Evolutionary conservation across 345 rosid genomes (phyloP), one percentile per base, ranked within the genome.

Genomic region (Cochlearia excelsa): DNA sequence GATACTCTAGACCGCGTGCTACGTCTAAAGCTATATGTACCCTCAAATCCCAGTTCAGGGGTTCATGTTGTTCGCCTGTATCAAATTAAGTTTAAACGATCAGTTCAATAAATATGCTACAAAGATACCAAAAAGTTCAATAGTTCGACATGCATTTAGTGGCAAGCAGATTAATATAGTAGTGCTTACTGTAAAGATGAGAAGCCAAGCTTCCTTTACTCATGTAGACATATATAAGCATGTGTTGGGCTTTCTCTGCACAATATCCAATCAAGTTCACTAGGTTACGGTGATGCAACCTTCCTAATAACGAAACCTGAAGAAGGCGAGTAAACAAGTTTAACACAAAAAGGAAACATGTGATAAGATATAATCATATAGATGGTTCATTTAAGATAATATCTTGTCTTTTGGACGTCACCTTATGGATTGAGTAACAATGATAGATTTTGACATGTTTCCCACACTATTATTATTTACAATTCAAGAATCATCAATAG

Each of bases 251-350:
- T 78, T 87, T 94, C 64, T 94, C 99, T 50, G 99, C 92, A 51
- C 99, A 94, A 67, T 87, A 94, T 41, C 99, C 99, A 5, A 90
- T 79, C 78, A 94, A 80, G 76, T 94, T 90, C 77, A 90, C 99
- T 35, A 94, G 80, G 74, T 90, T 94, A 44, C 97, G 79, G 63
- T 94, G 99, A 76, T 94, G 99, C 83, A 94, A 70, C 74, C 99
- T 84, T 72, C 97, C 99, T 75, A 94, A 66, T 47, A 94, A 67
- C 90, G 82, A 82, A 46, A 94, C 99, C 99, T 94, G 84, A 45
- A 59, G 59, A 8, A 31, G 5, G 47, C 3, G 54, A 51, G 34
- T 52, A 1, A 39, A 9, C 45, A 51, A 34, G 27, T 16, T 16
- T 16, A 16, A 16, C 23, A 16, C 23, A 16, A 9, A 34, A 41